A percentile compares a stretch with the other conserved stretches of the same genome.
Conservation (phyloP, 106 monocot genomes). For the Dendrobium chrysotoxum region DNA sequence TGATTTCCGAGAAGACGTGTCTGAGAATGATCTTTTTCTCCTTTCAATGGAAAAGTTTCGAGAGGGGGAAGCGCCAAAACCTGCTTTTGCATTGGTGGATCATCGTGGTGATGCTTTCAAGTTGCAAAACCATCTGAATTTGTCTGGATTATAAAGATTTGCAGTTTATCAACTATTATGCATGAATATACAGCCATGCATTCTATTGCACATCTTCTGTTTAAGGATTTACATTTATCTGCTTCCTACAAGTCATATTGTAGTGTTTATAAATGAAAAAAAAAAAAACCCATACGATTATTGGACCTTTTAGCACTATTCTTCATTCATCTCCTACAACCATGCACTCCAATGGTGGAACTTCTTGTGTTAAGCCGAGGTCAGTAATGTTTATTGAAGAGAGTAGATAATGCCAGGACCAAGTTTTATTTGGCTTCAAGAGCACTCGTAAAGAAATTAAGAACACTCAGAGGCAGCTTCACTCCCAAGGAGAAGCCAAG, state of each 20-base stretch:
- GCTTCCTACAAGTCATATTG: constrained; percentile 36
- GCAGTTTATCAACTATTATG: constrained; percentile 94
- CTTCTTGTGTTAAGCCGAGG: no score
- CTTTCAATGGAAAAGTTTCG: constrained; percentile 70
- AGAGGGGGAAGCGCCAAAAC: constrained; percentile 41
- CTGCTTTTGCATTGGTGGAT: constrained; percentile 79
- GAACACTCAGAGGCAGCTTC: no score
- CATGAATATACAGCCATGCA: constrained; percentile 76
- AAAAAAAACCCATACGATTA: no score
- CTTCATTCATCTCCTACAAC: no score
- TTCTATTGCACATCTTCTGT: constrained; percentile 75
- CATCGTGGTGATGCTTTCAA: constrained; percentile 52
- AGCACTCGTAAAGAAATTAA: no score
- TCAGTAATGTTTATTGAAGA: no score
- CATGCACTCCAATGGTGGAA: no score
- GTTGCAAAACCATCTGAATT: constrained; percentile 28
- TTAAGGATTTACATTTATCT: constrained; percentile 85
- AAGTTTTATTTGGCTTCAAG: no score
- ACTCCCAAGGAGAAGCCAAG: no score
- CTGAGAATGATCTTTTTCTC: constrained; percentile 88
- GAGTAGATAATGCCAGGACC: no score
- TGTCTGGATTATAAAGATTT: constrained; percentile 4
- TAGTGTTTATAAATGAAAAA: constrained; percentile 29
- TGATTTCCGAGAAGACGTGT: constrained; percentile 45
- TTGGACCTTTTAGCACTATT: no score